A percentile compares a stretch with the other conserved stretches of the same genome.
phyloP scores from a whole-genome alignment of 805 yeast genomes.

The Scheffersomyces stipitis region DNA sequence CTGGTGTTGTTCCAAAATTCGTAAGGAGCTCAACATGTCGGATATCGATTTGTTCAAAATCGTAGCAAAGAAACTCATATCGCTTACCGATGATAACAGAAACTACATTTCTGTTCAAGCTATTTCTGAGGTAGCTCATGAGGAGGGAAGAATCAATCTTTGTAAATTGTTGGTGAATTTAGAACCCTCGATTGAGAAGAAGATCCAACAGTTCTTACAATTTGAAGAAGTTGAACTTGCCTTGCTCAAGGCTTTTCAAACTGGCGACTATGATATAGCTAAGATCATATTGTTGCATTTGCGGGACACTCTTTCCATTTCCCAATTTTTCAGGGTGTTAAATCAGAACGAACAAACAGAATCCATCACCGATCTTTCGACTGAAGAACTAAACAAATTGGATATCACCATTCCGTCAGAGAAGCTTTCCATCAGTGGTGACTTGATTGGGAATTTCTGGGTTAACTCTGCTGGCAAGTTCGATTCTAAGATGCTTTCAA shows the following conservation, averaged over 20 bases:
- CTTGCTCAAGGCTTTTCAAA: slow-evolving; percentile 60
- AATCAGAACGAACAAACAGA: slow-evolving; percentile 43
- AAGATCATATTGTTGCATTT: slow-evolving; percentile 56
- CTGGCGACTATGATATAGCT: slow-evolving; percentile 60
- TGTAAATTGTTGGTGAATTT: slow-evolving; percentile 66
- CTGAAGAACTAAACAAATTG: slow-evolving; percentile 15
- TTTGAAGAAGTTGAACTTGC: slow-evolving; percentile 76
- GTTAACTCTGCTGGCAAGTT: slow-evolving; percentile 25
- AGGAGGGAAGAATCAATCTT: slow-evolving; percentile 75
- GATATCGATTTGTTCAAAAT: slow-evolving; percentile 59
- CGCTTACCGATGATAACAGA: slow-evolving; percentile 12
- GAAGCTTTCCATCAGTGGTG: slow-evolving; percentile 34
- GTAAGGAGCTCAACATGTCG: slow-evolving; percentile 47
- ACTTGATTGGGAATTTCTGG: slow-evolving; percentile 40
- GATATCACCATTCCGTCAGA: slow-evolving; percentile 14
- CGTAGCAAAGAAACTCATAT: slow-evolving; percentile 47
- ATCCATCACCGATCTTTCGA: slow-evolving; percentile 29
- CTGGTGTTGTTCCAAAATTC: slow-evolving; percentile 81
- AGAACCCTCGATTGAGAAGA: slow-evolving; percentile 64
- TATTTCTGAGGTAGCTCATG: slow-evolving; percentile 64
- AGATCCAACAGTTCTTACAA: slow-evolving; percentile 57
- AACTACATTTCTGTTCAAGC: slow-evolving; percentile 51
- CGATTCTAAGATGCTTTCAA: slow-evolving; percentile 22
- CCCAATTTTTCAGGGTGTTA: slow-evolving; percentile 69
- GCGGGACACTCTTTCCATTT: slow-evolving; percentile 52